Evolutionary conservation across 1,139 yeast species (phyloP), one percentile per base, ranked within the genome.

Genomic region (Torulaspora pretoriensis): DNA sequence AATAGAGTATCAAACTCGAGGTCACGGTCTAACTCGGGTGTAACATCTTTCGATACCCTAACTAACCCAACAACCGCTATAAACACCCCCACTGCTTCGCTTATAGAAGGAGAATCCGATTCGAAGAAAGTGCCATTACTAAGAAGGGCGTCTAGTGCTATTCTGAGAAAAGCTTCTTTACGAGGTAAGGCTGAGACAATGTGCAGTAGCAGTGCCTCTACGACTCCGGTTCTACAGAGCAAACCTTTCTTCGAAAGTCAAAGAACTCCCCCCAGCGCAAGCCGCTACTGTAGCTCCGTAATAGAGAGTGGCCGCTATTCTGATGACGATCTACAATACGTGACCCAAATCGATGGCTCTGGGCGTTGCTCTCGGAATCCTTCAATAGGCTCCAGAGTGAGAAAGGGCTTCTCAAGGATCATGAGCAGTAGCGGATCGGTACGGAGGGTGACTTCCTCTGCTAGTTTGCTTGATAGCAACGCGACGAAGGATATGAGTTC

Each of bases 141-240:
- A 16, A 55, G 58, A 40, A 56, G 65, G 35, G 66, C 66, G 0
- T 63, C 67, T 1, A 60, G 61, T 41, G 58, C 61, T 4, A 46
- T 63, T 12, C 39, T 61, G 23, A 49, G 64, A 32, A 61, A 59
- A 40, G 49, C 57, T 2, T 59, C 66, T 3, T 26, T 52, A n/a
- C 51, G 47, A 27, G 46, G 38, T 17, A 40, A 33, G 8, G 40
- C 23, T 16, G 37, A 38, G 13, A 23, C 23, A 7, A 27, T 38
- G 5, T 35, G 45, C 19, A 45, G 47, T 13, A 38, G 42, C 13
- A 46, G 50, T 29, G 44, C 51, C 8, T 46, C 53, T 14, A 40
- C 53, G 2, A 47, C 50, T 8, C 45, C 51, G 12, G 31, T 46
- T 4, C 34, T 44, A 6, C 42, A 37, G 9, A 41, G 38, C 23